Conservation (phyloP, 2,329 filamentous ascomycete species). For the Diplodia intermedia region DNA sequence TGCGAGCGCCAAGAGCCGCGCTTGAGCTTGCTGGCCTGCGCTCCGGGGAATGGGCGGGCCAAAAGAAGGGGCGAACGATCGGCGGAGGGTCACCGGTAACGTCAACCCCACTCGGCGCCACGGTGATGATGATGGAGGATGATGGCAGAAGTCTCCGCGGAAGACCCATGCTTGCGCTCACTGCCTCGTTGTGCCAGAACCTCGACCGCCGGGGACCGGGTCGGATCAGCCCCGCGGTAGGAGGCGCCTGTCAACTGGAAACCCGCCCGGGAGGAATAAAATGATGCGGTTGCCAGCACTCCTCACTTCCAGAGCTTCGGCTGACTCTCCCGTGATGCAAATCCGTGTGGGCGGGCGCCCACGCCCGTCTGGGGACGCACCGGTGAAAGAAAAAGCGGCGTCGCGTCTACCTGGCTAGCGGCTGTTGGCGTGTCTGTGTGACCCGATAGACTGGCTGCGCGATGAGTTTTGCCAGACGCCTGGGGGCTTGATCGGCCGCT, state of each 20-base stretch:
- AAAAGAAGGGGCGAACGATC: constrained; percentile 2
- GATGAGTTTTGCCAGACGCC: constrained; percentile 2
- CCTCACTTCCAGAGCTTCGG: no score
- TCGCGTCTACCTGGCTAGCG: neutral
- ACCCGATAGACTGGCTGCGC: neutral
- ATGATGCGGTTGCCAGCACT: no score
- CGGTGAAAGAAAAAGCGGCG: constrained; percentile 4
- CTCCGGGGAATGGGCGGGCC: no score
- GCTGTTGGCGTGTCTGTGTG: constrained; percentile 13
- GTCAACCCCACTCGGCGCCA: constrained; percentile 8
- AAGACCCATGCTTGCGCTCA: neutral
- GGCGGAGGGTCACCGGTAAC: constrained; percentile 9
- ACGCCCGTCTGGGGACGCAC: neutral
- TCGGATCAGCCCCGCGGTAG: constrained; percentile 1
- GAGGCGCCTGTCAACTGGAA: neutral
- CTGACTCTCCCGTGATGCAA: neutral
- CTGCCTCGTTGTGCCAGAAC: neutral
- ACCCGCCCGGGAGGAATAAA: neutral
- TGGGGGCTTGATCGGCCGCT: constrained; percentile 1
- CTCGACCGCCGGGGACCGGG: neutral
- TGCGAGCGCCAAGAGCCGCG: constrained; percentile 1
- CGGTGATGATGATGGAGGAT: constrained; percentile 4
- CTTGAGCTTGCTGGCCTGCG: constrained; percentile 1
- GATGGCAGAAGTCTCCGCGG: constrained; percentile 15
- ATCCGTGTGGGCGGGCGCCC: neutral